Conservation (phyloP, 83 land plant genomes). For the Picea abies region DNA sequence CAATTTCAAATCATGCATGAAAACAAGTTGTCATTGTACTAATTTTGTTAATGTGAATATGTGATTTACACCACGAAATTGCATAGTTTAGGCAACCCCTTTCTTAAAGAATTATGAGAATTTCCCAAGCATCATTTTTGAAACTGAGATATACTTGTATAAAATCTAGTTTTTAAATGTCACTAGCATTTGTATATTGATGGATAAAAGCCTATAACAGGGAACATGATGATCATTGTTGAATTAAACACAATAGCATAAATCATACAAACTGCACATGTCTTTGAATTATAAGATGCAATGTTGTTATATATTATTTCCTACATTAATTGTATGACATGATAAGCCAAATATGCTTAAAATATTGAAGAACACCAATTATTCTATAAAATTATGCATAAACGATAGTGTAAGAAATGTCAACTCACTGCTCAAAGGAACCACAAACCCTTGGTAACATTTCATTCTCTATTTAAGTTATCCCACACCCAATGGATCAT, state of each 20-base stretch:
- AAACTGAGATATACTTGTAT: not conserved
- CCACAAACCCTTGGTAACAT: conserved; percentile 50
- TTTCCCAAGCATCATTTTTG: not conserved
- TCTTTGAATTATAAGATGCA: not conserved
- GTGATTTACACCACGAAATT: not conserved
- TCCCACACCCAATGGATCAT: conserved; percentile 61
- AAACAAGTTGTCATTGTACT: not conserved
- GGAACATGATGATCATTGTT: not conserved
- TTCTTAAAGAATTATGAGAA: not conserved
- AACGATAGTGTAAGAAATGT: not conserved
- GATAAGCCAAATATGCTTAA: not conserved
- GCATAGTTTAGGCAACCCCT: not conserved
- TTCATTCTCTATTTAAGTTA: conserved; percentile 84
- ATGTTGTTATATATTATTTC: not conserved
- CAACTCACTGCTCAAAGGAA: conserved; percentile 68
- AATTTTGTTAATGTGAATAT: not conserved
- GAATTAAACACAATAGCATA: not conserved
- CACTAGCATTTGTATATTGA: not conserved
- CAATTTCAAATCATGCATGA: conserved; percentile 50
- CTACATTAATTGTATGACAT: not conserved
- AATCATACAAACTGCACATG: not conserved
- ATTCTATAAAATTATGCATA: not conserved
- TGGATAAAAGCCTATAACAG: not conserved
- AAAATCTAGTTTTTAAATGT: not conserved
- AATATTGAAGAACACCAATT: not conserved